A percentile compares a stretch with the other conserved stretches of the same genome.
Conservation (phyloP, 2,329 filamentous ascomycete genomes). For the Bertia moriformis region DNA sequence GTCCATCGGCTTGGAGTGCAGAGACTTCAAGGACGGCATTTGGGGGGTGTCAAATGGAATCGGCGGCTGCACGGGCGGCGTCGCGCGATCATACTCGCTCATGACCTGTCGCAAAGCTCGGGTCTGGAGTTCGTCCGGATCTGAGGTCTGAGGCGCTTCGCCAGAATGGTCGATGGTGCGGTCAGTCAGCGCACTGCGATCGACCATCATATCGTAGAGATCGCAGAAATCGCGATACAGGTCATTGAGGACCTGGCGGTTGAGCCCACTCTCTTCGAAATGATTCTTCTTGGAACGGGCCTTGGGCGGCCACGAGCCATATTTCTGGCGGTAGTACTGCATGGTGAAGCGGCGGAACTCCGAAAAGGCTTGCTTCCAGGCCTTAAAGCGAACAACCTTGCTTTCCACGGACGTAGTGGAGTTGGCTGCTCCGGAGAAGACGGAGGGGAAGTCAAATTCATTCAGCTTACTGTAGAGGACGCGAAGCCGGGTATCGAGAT, state of each 20-base stretch:
- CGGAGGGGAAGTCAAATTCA: conserved; percentile 51
- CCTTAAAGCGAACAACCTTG: conserved; percentile 42
- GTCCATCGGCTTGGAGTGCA: conserved; percentile 38
- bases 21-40: conserved; percentile 36
- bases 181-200: conserved; percentile 37
- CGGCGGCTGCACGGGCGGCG: conserved; percentile 48
- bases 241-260: conserved; percentile 42
- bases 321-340: conserved; percentile 35
- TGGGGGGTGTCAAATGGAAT: conserved; percentile 51
- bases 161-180: conserved; percentile 23
- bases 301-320: conserved; percentile 54
- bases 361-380: conserved; percentile 43
- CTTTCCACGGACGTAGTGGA: conserved; percentile 27
- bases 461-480: conserved; percentile 29
- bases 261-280: conserved; percentile 43
- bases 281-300: conserved; percentile 40
- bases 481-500: conserved; percentile 38
- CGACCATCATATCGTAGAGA: conserved; percentile 49
- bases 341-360: conserved; percentile 24
- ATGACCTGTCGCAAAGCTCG: conserved; percentile 41
- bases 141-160: conserved; percentile 15
- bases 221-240: conserved; percentile 46
- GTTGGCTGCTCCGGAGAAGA: conserved; percentile 51
- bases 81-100: conserved; percentile 49
- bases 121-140: conserved; percentile 26